Conservation (phyloP, 2,329 filamentous ascomycete species). For the Chaetomium strumarium region DNA sequence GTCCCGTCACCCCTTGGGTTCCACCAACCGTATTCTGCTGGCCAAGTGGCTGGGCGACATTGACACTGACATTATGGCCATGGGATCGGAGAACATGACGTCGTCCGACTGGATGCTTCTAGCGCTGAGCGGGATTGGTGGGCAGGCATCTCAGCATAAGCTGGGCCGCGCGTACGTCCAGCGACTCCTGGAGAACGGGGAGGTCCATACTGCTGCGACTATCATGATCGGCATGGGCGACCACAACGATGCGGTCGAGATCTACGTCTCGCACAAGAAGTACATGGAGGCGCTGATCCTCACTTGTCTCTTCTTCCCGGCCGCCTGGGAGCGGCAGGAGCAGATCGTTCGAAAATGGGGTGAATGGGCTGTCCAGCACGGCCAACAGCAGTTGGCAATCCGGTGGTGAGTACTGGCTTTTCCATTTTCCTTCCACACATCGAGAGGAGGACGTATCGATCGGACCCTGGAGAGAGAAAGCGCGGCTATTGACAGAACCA, state of each 20-base stretch:
- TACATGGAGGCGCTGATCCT: constrained; percentile 92
- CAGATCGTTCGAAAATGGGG: constrained; percentile 92
- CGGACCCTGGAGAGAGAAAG: neutral
- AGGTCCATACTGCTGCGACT: constrained; percentile 85
- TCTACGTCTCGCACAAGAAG: constrained; percentile 85
- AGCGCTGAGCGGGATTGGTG: constrained; percentile 81
- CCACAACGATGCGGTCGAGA: constrained; percentile 88
- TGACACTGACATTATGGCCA: constrained; percentile 72
- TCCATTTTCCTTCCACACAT: neutral
- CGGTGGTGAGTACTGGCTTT: constrained; percentile 51
- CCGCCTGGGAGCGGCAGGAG: constrained; percentile 86
- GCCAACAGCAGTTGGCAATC: constrained; percentile 84
- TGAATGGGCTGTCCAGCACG: constrained; percentile 79
- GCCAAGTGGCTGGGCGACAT: constrained; percentile 90
- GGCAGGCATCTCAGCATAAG: constrained; percentile 74
- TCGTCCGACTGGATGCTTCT: constrained; percentile 96
- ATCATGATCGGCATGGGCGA: constrained; percentile 92
- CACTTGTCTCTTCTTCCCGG: constrained; percentile 73
- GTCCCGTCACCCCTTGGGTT: constrained; percentile 64
- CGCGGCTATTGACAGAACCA: constrained; percentile 18
- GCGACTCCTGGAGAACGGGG: constrained; percentile 79
- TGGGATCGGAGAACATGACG: constrained; percentile 79
- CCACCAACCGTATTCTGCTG: constrained; percentile 73
- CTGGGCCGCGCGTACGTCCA: constrained; percentile 88
- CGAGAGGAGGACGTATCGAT: neutral